A percentile compares a stretch with the other conserved stretches of the same genome.
phyloP scores from a whole-genome alignment of 371 early-diverging fungal species.

The Dichotomocladium elegans region DNA sequence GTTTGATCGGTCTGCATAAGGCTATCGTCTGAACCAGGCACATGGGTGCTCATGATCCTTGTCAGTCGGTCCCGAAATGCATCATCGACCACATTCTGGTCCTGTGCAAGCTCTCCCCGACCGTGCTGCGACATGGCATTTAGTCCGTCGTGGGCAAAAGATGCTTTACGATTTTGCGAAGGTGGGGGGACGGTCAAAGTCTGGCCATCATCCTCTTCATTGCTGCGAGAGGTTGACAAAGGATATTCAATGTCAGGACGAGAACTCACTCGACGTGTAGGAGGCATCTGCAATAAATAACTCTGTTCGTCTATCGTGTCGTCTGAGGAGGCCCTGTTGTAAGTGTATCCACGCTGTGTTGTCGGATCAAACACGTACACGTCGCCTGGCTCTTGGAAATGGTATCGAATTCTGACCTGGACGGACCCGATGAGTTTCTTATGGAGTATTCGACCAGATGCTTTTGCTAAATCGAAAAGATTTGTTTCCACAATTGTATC shows the following conservation, averaged over 20 bases:
- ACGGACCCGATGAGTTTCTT: conserved; percentile 28
- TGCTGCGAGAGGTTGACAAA: too few relatives aligned
- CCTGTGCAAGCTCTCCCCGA: conserved; percentile 27
- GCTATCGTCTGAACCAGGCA: conserved; percentile 16
- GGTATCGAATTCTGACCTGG: conserved; percentile 35
- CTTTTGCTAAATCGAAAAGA: conserved; percentile 20
- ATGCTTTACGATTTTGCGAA: too few relatives aligned
- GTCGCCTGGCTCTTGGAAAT: conserved; percentile 22
- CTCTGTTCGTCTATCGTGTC: neutral
- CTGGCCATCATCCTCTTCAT: too few relatives aligned
- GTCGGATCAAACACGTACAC: neutral
- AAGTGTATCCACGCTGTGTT: neutral
- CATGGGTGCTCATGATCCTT: conserved; percentile 24
- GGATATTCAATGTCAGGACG: conserved; percentile 9
- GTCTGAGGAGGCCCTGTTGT: neutral
- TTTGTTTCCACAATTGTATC: conserved; percentile 34
- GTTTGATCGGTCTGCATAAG: neutral
- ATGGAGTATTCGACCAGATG: conserved; percentile 7
- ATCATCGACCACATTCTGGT: conserved; percentile 17
- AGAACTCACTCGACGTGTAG: conserved; percentile 5
- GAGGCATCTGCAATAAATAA: neutral
- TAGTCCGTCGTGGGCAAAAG: too few relatives aligned
- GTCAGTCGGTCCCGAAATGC: conserved; percentile 21
- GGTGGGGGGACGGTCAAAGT: too few relatives aligned
- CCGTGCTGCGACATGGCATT: conserved; percentile 21